Percentiles rank a stretch among this genome's conserved stretches.
Evolutionary conservation across 805 yeast species (phyloP).

Genomic region (Hanseniaspora thailandica): DNA sequence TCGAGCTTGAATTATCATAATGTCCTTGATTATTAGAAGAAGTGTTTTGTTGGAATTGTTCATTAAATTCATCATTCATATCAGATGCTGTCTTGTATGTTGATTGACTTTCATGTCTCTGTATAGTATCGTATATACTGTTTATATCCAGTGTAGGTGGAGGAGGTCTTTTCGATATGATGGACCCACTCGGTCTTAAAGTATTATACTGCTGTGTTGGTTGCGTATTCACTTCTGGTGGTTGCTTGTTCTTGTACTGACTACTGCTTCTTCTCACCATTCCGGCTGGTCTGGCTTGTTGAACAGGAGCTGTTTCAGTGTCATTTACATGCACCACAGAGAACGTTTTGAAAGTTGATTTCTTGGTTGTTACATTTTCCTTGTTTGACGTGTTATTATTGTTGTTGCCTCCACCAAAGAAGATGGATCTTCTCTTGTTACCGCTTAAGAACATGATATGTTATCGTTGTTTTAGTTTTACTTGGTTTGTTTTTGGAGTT

Average conservation of each 20-base stretch:
- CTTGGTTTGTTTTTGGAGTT: no score
- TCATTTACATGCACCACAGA: conserved; percentile 9
- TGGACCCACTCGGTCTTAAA: background rate
- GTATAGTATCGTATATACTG: conserved; percentile 6
- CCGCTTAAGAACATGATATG: conserved; percentile 4
- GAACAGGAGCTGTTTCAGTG: background rate
- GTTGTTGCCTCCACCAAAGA: conserved; percentile 7
- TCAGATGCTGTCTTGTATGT: background rate
- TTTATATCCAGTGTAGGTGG: conserved; percentile 22
- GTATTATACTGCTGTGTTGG: background rate
- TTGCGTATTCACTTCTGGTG: background rate
- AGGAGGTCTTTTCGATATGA: conserved; percentile 19
- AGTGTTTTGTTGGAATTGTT: background rate
- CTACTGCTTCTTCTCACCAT: background rate
- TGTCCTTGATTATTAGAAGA: background rate
- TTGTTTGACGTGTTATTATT: background rate
- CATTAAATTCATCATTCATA: background rate
- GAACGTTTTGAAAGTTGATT: conserved; percentile 12
- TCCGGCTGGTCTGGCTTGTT: background rate
- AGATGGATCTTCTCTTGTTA: conserved; percentile 10
- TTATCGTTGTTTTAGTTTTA: background rate
- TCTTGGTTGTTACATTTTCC: background rate
- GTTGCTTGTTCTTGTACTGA: background rate
- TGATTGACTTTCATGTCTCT: conserved; percentile 1
- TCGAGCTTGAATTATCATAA: background rate